phyloP scores from a whole-genome alignment of 495 filamentous ascomycete genomes.

The Penicillium steckii region DNA sequence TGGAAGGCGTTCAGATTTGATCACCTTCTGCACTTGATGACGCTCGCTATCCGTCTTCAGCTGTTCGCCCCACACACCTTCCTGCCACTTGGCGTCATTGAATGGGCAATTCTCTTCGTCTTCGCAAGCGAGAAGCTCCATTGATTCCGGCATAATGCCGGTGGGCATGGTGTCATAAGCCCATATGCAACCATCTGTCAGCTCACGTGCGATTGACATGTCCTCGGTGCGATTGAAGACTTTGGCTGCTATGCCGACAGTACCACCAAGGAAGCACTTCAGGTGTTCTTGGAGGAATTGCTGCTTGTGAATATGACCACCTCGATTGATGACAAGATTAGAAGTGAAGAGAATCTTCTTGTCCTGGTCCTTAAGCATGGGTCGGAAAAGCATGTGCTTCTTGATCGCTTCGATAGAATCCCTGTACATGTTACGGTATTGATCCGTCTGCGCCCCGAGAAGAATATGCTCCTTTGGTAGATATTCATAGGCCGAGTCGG shows the following conservation, averaged over 20 bases:
- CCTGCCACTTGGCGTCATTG: constrained; percentile 53
- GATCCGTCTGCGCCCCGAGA: constrained; percentile 72
- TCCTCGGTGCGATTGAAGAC: constrained; percentile 56
- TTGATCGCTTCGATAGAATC: constrained; percentile 67
- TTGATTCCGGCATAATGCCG: constrained; percentile 61
- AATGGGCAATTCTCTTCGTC: constrained; percentile 48
- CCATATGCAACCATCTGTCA: constrained; percentile 61
- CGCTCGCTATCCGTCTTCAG: constrained; percentile 23
- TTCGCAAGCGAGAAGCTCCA: constrained; percentile 53
- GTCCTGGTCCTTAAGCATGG: constrained; percentile 67
- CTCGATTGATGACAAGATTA: constrained; percentile 30
- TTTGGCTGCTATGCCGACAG: constrained; percentile 58
- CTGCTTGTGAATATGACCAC: constrained; percentile 20
- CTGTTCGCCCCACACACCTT: constrained; percentile 28
- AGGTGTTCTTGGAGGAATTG: constrained; percentile 55
- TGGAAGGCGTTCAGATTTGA: constrained; percentile 47
- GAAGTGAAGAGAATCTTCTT: constrained; percentile 77
- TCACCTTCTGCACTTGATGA: constrained; percentile 39
- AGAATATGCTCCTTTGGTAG: constrained; percentile 81
- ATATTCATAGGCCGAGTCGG: constrained; percentile 95
- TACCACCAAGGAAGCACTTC: constrained; percentile 61
- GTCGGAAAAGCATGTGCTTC: constrained; percentile 76
- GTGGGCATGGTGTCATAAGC: constrained; percentile 56
- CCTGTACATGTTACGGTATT: constrained; percentile 80
- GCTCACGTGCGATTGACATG: constrained; percentile 51